These are phyloP conservation scores for Saccharomycopsis phalli DNA, from an alignment of 1,139 yeast species.

Conservation along the genomic window DNA sequence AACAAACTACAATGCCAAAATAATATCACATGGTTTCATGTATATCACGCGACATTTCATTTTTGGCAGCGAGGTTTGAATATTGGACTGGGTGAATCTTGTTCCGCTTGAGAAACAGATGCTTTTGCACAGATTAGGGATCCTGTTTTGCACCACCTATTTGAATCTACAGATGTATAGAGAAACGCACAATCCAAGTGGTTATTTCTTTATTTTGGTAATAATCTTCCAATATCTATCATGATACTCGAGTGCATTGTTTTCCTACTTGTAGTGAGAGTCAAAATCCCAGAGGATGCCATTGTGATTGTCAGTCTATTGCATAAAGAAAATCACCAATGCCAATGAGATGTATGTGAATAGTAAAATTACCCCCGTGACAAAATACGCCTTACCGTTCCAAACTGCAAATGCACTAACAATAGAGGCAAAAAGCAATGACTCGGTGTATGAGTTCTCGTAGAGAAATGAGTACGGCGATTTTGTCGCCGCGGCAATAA, in stretches of 20 bases:
- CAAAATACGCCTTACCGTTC: constrained; percentile 16
- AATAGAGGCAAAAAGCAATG: constrained; percentile 11
- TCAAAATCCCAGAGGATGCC: too few relatives aligned
- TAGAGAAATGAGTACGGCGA: constrained; percentile 15
- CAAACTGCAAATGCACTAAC: constrained; percentile 15
- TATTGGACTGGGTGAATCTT: too few relatives aligned
- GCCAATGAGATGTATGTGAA: constrained; percentile 7
- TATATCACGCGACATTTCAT: too few relatives aligned
- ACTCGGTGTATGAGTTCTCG: constrained; percentile 11
- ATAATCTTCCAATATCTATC: neutral
- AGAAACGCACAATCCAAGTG: too few relatives aligned
- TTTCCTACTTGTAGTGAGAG: too few relatives aligned
- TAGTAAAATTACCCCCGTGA: constrained; percentile 15
- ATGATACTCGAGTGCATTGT: neutral
- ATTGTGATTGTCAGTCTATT: neutral
- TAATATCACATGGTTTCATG: too few relatives aligned
- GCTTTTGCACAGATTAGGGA: too few relatives aligned
- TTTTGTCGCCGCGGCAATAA: constrained; percentile 15
- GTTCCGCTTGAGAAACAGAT: too few relatives aligned
- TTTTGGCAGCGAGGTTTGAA: too few relatives aligned
- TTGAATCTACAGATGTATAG: too few relatives aligned
- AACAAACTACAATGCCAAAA: too few relatives aligned
- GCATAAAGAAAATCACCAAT: constrained; percentile 10
- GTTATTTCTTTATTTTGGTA: neutral
- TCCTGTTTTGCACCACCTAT: too few relatives aligned